Evolutionary conservation across 2,329 filamentous ascomycete genomes (phyloP), one percentile per base, ranked within the genome.

Genomic region (Cladosporium sp.): DNA sequence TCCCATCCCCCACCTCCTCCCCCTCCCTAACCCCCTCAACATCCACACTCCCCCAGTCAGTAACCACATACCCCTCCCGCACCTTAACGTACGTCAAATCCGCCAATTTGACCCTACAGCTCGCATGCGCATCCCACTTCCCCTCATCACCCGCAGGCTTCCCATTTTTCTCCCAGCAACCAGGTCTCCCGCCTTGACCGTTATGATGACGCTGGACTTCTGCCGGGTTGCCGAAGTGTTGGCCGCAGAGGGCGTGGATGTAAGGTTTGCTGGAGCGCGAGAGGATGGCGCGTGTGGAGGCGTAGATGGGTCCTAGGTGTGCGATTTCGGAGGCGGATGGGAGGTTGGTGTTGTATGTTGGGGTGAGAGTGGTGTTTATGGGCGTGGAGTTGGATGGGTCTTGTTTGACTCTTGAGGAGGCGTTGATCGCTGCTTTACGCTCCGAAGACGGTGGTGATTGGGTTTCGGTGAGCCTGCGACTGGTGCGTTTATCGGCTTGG

Each of bases 131-230:
- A 48, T 61, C 51, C 59, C 59, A 61, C 12, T 42, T 27, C 9
- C 38, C 22, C 3, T 32, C 38, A 1, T 48, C 40, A 9, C 33
- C 38, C n/a, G 19, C 19, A 7, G 45, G 45, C 16, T 55, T 43
- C 19, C 50, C 50, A n/a, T 33, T 30, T 16, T 46, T 38, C 47
- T 38, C 30, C 12, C 38, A 35, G 38, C 54, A 53, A 20, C 45
- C 42, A 16, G 29, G 20, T 30, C 53, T 42, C 20, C 49, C 38
- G 30, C 50, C 42, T 25, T 40, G 43, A 7, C 55, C 54, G 20
- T 40, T 40, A 20, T 60, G 58, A 32, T 62, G 60, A 12, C 42
- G 38, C 22, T 56, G 55, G n/a, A 62, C 59, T 30, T 62, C 59
- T 20, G 51, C 36, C 7, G 59, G 59, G 41, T 62, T 57, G 9